These are phyloP conservation scores for Teunomyces cretensis DNA, from an alignment of 805 yeast genomes.

Conservation along the genomic window DNA sequence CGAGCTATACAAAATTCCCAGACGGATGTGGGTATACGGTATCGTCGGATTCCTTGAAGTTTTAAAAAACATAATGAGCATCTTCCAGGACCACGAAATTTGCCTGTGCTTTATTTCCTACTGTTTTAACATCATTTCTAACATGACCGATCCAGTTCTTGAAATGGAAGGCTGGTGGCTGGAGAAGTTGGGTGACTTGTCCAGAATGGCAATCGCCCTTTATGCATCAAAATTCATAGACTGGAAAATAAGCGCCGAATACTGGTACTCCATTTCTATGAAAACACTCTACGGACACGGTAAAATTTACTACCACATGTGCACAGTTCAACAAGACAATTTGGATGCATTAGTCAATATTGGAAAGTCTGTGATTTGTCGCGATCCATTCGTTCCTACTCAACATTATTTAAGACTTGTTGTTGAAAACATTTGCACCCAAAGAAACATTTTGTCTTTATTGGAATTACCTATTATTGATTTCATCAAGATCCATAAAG, in stretches of 20 bases:
- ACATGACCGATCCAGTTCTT: slow-evolving; percentile 52
- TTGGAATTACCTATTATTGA: slow-evolving; percentile 60
- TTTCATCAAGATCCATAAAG: slow-evolving; percentile 67
- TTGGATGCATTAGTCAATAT: slow-evolving; percentile 76
- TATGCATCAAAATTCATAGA: slow-evolving; percentile 78
- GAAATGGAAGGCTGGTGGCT: slow-evolving; percentile 77
- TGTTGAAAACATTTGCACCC: slow-evolving; percentile 74
- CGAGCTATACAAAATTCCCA: slow-evolving; percentile 71
- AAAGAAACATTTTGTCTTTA: slow-evolving; percentile 57
- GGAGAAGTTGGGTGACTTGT: slow-evolving; percentile 81
- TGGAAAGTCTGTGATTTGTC: slow-evolving; percentile 75
- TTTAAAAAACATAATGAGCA: slow-evolving; percentile 67
- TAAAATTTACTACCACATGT: slow-evolving; percentile 81
- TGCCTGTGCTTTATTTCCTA: slow-evolving; percentile 73
- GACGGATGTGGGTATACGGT: slow-evolving; percentile 85
- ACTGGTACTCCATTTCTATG: slow-evolving; percentile 78
- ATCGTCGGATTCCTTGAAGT: slow-evolving; percentile 79
- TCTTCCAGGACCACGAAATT: slow-evolving; percentile 75
- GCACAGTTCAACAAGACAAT: slow-evolving; percentile 78
- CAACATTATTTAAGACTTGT: slow-evolving; percentile 74
- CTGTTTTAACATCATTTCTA: slow-evolving; percentile 61
- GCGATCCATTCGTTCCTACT: slow-evolving; percentile 83
- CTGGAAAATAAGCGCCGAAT: slow-evolving; percentile 81
- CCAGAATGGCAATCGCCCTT: slow-evolving; percentile 84
- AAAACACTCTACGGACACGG: slow-evolving; percentile 80